Evolutionary conservation across 371 early-diverging fungal species (phyloP).

Genomic region (Globomyces sp.): DNA sequence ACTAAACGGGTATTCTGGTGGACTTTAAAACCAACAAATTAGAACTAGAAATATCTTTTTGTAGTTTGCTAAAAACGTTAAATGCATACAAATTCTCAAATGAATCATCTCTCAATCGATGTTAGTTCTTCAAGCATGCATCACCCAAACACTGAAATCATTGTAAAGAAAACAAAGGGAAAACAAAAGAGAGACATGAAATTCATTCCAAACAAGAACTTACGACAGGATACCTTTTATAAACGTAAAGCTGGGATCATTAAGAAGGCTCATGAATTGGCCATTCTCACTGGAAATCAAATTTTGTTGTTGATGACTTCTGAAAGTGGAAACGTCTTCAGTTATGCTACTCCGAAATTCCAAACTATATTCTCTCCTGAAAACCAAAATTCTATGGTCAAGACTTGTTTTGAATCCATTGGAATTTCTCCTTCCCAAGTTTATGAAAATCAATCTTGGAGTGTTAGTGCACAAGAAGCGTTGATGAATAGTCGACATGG

Average conservation of each 20-base stretch:
- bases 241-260: constrained; percentile 99
- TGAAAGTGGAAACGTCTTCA: constrained; percentile 7
- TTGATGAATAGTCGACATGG: too few species aligned
- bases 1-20: too few species aligned
- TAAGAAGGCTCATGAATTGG: constrained; percentile 98
- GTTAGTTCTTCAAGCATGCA: too few species aligned
- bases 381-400: constrained; percentile 1
- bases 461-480: too few species aligned
- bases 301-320: constrained; percentile 14
- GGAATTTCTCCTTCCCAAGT: neutral
- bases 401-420: neutral
- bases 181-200: constrained; percentile 16
- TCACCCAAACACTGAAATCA: too few species aligned
- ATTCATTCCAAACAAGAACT: constrained; percentile 7
- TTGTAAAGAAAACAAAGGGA: constrained; percentile 31
- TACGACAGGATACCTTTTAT: constrained; percentile 84
- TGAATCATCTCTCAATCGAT: too few species aligned
- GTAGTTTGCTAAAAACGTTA: too few species aligned
- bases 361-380: constrained; percentile 2
- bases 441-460: too few species aligned
- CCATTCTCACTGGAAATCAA: constrained; percentile 8
- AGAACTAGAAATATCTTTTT: too few species aligned
- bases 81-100: too few species aligned
- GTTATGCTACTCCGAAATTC: constrained; percentile 7
- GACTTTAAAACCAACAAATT: too few species aligned